Evolutionary conservation across 2,329 filamentous ascomycete species (phyloP).

Genomic region (Neofusicoccum kwambonambiense): DNA sequence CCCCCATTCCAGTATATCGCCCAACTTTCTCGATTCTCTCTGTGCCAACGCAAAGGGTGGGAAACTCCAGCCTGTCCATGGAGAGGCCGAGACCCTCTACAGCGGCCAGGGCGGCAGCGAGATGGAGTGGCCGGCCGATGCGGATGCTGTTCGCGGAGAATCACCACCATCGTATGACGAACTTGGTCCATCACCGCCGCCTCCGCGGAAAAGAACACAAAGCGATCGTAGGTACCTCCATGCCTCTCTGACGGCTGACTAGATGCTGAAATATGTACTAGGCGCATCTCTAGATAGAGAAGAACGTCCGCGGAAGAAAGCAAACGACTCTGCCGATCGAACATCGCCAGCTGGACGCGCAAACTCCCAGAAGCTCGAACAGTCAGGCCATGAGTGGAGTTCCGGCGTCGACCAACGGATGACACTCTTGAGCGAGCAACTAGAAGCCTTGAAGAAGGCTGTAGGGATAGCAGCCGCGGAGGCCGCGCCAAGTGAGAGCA

Average conservation of each 20-base stretch:
- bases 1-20: not conserved
- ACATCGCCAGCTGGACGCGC: not conserved
- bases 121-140: not conserved
- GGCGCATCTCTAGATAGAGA: not conserved
- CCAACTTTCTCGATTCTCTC: not conserved
- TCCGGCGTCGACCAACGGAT: not conserved
- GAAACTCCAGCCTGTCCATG: not conserved
- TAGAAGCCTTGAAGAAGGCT: not conserved
- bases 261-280: no score
- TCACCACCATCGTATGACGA: not conserved
- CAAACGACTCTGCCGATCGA: not conserved
- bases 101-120: not conserved
- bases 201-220: not conserved
- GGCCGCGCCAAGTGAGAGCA: not conserved
- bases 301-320: not conserved
- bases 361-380: not conserved
- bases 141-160: not conserved
- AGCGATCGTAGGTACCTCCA: not conserved
- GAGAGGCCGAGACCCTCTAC: not conserved
- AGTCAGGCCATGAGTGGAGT: not conserved
- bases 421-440: not conserved
- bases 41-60: not conserved
- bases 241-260: no score
- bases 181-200: not conserved
- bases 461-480: not conserved